Percentiles rank a stretch among this genome's conserved stretches.
phyloP scores from a whole-genome alignment of 2,329 filamentous ascomycete species.

The Dactylellina drechsleri region DNA sequence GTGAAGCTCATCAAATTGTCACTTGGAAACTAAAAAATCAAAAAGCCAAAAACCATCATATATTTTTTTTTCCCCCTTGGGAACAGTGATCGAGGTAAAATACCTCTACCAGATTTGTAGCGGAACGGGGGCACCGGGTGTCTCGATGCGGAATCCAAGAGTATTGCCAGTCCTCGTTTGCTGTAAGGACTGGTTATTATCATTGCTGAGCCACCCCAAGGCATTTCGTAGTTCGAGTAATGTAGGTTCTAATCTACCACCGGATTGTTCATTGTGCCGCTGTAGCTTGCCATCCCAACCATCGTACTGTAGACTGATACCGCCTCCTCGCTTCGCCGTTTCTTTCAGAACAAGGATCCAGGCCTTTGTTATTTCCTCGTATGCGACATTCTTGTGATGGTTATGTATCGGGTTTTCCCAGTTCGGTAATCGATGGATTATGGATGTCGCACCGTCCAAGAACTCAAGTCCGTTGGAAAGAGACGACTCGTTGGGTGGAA shows the following conservation, averaged over 20 bases:
- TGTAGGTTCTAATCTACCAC: slow-evolving; percentile 81
- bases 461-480: slow-evolving; percentile 84
- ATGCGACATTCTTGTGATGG: slow-evolving; percentile 92
- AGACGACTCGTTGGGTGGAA: slow-evolving; percentile 89
- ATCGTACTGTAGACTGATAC: slow-evolving; percentile 86
- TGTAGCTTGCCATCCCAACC: slow-evolving; percentile 90
- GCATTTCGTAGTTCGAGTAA: slow-evolving; percentile 64
- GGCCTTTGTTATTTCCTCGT: slow-evolving; percentile 92
- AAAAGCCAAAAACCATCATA: slow-evolving; percentile 1
- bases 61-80: not conserved
- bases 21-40: slow-evolving; percentile 2
- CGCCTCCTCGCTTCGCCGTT: slow-evolving; percentile 87
- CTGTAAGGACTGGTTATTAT: slow-evolving; percentile 35
- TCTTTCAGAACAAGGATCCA: slow-evolving; percentile 93
- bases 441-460: slow-evolving; percentile 86
- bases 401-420: slow-evolving; percentile 91
- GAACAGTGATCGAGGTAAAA: too few relatives aligned
- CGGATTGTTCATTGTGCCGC: slow-evolving; percentile 87
- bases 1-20: not conserved
- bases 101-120: slow-evolving; percentile 57
- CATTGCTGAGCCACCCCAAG: slow-evolving; percentile 54
- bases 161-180: slow-evolving; percentile 48
- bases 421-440: slow-evolving; percentile 87
- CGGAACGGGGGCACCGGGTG: slow-evolving; percentile 56
- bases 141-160: slow-evolving; percentile 56